Evolutionary conservation across 306 rosid genomes (phyloP), one percentile per base, ranked within the genome.

Genomic region (Malus fusca): DNA sequence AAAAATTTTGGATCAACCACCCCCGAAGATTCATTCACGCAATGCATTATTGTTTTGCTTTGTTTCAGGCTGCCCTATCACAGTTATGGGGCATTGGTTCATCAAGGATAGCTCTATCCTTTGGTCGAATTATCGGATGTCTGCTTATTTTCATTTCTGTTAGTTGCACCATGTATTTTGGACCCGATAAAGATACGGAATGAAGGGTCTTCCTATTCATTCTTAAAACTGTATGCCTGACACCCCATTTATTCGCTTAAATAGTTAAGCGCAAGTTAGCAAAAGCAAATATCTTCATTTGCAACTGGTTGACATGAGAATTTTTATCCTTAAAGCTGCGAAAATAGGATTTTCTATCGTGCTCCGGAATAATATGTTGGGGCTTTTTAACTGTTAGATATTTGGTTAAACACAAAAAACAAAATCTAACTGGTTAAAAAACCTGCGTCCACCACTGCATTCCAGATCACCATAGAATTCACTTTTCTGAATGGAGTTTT

Each of bases 171-270:
- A 51, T 92, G 77, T 92, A 87, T 69, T 53, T 86, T 72, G 97
- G 97, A 80, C 92, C 97, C n/a, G 91, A 90, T 52, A 92, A 75
- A 79, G 96, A 90, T 69, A 75, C 35, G 46, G 92, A 82, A 73
- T 76, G 81, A 91, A 33, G 58, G 52, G 69, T 33, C 43, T 23
- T 31, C 37, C 70, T 65, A 26, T 48, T 64, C 33, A 48, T 63
- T 28, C 1, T 7, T 65, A 33, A 33, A 19, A 33, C 11, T 17
- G 31, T 40, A 21, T 5, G 28, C 48, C 52, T 28, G 68, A 15
- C 21, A 17, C 65, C 64, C 15, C 19, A 48, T 48, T 48, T 2
- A 8, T 60, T 25, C 65, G 2, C 9, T 15, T 21, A 13, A 30
- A 21, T 48, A 48, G 53, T 14, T 48, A 3, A 37, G 26, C 26